Evolutionary conservation across 2,329 filamentous ascomycete genomes (phyloP).

Genomic region (Fusarium verticillioides): DNA sequence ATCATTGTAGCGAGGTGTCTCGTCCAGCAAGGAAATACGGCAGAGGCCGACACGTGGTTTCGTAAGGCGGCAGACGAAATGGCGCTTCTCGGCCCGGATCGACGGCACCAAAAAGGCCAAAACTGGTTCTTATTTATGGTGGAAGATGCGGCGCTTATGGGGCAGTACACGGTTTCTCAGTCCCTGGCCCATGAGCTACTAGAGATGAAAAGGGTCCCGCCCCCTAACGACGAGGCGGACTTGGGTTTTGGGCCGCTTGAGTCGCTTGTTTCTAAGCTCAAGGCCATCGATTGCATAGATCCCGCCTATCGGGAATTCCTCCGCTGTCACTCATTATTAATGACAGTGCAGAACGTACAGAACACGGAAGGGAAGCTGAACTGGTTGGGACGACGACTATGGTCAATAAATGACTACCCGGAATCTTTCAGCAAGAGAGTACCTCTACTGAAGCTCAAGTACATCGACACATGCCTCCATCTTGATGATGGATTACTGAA

Average conservation of each 20-base stretch:
- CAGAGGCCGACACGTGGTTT: not conserved
- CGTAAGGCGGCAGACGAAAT: not conserved
- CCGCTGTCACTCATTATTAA: fast-evolving
- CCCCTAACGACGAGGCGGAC: fast-evolving
- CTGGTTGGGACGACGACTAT: no score
- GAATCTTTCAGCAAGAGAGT: not conserved
- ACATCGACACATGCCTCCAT: fast-evolving
- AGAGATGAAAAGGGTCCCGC: fast-evolving
- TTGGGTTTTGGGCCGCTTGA: not conserved
- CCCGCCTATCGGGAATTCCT: fast-evolving
- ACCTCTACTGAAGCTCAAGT: not conserved
- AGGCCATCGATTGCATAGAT: fast-evolving
- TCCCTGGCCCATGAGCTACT: fast-evolving
- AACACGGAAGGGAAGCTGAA: no score
- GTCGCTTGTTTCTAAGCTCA: not conserved
- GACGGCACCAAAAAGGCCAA: no score
- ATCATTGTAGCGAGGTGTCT: fast-evolving
- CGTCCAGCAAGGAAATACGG: fast-evolving
- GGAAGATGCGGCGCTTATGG: not conserved
- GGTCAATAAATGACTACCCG: no score
- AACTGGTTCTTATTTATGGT: no score
- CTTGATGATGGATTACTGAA: fast-evolving
- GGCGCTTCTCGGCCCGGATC: no score
- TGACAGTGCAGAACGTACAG: fast-evolving
- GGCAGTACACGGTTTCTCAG: not conserved